Conservation (phyloP, 768 basidiomycete species). For the Boletellus sp. region DNA sequence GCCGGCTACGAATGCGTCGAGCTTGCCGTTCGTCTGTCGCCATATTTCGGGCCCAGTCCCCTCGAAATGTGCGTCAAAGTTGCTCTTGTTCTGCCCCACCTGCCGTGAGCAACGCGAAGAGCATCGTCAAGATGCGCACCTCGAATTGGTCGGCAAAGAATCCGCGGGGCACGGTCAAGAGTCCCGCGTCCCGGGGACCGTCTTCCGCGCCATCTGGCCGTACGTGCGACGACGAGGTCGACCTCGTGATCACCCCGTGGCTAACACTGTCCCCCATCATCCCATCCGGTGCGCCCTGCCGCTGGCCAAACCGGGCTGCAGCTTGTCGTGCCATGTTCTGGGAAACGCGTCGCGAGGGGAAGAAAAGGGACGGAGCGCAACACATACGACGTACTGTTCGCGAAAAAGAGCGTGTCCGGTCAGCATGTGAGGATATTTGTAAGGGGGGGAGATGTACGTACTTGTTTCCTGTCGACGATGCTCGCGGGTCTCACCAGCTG, state of each 20-base stretch:
- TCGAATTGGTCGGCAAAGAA: slow-evolving; percentile 98
- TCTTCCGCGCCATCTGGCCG: slow-evolving; percentile 28
- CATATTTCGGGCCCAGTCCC: slow-evolving; percentile 96
- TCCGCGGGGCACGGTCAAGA: slow-evolving; percentile 60
- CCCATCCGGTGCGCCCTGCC: slow-evolving; percentile 26
- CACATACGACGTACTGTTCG: slow-evolving; percentile 63
- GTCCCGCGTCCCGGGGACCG: slow-evolving; percentile 40
- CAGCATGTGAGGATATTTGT: not conserved
- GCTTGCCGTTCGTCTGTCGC: slow-evolving; percentile 79
- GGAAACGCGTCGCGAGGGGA: not conserved
- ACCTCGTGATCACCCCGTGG: slow-evolving; percentile 40
- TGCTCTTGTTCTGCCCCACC: slow-evolving; percentile 63
- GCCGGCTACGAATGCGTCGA: slow-evolving; percentile 87
- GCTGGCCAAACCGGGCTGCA: slow-evolving; percentile 68
- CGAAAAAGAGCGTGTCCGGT: not conserved
- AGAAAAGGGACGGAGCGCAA: not conserved
- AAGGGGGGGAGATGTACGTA: slow-evolving; percentile 25
- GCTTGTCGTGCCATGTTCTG: slow-evolving; percentile 86
- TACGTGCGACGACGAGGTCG: slow-evolving; percentile 45
- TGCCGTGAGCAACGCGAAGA: not conserved
- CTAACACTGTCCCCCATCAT: slow-evolving; percentile 17
- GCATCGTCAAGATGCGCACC: slow-evolving; percentile 26
- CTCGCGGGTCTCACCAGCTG: slow-evolving; percentile 90
- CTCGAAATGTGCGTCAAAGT: slow-evolving; percentile 82
- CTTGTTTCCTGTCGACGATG: slow-evolving; percentile 96